phyloP scores from a whole-genome alignment of 2,329 filamentous ascomycete species.

The Trichoderma sp. region DNA sequence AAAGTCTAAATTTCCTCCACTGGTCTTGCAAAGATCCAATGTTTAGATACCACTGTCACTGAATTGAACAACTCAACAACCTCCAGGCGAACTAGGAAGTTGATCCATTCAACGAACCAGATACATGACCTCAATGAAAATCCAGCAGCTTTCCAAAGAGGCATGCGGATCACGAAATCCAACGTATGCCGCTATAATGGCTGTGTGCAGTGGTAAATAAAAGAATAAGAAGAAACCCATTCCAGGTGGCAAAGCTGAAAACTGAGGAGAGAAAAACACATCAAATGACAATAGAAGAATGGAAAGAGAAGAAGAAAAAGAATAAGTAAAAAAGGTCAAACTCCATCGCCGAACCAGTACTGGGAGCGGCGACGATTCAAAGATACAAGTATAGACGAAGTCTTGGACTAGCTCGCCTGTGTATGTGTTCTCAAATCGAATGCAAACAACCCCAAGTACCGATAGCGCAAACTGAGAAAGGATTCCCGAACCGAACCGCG shows the following conservation, averaged over 20 bases:
- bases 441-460: not conserved
- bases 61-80: not conserved
- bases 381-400: slow-evolving; percentile 41
- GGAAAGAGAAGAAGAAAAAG: slow-evolving; percentile 29
- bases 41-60: not conserved
- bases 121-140: not conserved
- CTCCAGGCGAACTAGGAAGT: not conserved
- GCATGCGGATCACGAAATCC: not conserved
- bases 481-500: slow-evolving; percentile 28
- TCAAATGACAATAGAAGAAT: slow-evolving; percentile 31
- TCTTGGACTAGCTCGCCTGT: slow-evolving; percentile 23
- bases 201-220: not conserved
- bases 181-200: not conserved
- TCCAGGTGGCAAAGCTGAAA: not conserved
- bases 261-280: slow-evolving; percentile 19
- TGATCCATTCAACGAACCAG: not conserved
- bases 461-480: not conserved
- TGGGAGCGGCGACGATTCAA: slow-evolving; percentile 35
- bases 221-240: not conserved
- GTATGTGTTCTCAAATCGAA: not conserved
- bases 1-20: not conserved
- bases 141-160: not conserved
- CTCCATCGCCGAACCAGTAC: slow-evolving; percentile 34
- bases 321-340: slow-evolving; percentile 21
- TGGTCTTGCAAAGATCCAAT: not conserved